Conservation (phyloP, 2,329 filamentous ascomycete species). For the Fusarium sarcochroum region DNA sequence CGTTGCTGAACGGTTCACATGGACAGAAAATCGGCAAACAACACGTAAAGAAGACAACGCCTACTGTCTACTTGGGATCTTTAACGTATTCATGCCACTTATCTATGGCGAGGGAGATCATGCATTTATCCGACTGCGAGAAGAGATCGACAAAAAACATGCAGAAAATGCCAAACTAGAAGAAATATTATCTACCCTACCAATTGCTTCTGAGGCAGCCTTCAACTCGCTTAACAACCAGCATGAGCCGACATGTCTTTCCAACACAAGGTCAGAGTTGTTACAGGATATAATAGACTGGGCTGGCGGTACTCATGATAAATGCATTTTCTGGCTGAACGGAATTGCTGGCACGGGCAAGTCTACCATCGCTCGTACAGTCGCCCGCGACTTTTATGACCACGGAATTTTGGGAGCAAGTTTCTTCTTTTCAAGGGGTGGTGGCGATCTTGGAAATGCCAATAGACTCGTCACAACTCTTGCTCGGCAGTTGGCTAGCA, state of each 20-base stretch:
- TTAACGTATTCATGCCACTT: conserved; percentile 49
- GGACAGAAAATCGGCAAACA: conserved; percentile 47
- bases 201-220: neutral
- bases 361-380: neutral
- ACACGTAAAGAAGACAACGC: conserved; percentile 46
- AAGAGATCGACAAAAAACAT: conserved; percentile 25
- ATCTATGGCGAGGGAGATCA: conserved; percentile 46
- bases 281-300: neutral
- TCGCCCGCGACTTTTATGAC: neutral
- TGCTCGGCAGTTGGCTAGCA: neutral
- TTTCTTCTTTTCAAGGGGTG: too few species aligned
- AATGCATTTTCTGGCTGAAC: conserved; percentile 4
- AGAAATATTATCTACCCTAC: neutral
- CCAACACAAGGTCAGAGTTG: neutral
- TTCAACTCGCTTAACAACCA: conserved; percentile 1
- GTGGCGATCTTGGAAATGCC: neutral
- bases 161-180: neutral
- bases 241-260: neutral
- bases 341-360: conserved; percentile 1
- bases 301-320: neutral
- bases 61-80: conserved; percentile 50
- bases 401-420: neutral
- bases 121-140: conserved; percentile 47
- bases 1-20: conserved; percentile 47
- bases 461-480: neutral